These are phyloP conservation scores for Euphorbia peplus DNA, from an alignment of 345 rosid genomes.

Conservation along the genomic window DNA sequence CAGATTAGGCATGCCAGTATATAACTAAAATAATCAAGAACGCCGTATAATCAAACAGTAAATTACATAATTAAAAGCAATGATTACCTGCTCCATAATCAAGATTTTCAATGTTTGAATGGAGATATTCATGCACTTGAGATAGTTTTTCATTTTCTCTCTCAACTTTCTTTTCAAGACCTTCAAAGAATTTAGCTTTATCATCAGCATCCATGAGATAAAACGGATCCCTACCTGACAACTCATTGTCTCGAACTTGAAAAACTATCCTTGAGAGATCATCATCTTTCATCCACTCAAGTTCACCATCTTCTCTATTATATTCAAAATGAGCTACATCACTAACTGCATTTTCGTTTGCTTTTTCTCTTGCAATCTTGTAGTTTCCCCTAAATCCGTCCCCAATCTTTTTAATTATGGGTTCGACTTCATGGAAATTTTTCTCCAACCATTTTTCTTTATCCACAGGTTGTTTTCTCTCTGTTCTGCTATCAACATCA, in stretches of 20 bases:
- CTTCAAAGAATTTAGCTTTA: conserved; percentile 67
- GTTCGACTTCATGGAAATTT: conserved; percentile 63
- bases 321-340: conserved; percentile 45
- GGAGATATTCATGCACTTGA: conserved; percentile 73
- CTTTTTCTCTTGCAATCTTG: conserved; percentile 61
- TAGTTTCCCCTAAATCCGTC: conserved; percentile 73
- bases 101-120: conserved; percentile 82
- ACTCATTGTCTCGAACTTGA: conserved; percentile 84
- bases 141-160: conserved; percentile 66
- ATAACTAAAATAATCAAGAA: neutral
- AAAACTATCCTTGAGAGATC: conserved; percentile 73
- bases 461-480: conserved; percentile 27
- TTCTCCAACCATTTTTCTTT: conserved; percentile 63
- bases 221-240: conserved; percentile 84
- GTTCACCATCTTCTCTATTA: conserved; percentile 50
- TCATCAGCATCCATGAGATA: conserved; percentile 65
- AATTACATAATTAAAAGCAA: conserved; percentile 7
- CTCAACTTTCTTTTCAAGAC: conserved; percentile 83
- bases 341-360: conserved; percentile 24
- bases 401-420: conserved; percentile 61
- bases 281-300: conserved; percentile 91
- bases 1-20: neutral
- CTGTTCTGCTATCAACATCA: conserved; percentile 20
- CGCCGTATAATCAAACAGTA: neutral
- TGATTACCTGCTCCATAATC: conserved; percentile 83